phyloP scores from a whole-genome alignment of 352 stramenopile species.

The Globisporangium emineosum region DNA sequence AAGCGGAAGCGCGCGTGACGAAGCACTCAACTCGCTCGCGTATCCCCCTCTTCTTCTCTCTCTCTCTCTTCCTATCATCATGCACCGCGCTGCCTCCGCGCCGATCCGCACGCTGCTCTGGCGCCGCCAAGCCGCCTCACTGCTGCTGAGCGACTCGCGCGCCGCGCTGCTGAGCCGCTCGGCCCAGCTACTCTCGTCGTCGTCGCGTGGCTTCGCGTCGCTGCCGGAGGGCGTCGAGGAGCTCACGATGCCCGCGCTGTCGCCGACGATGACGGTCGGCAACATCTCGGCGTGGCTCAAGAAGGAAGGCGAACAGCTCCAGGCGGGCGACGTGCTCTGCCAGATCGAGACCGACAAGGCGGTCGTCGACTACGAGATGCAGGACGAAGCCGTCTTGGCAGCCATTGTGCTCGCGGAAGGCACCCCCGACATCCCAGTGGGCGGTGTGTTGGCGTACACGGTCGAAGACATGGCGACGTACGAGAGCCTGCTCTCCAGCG shows the following conservation, averaged over 20 bases:
- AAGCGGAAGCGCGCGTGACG: conserved; percentile 11
- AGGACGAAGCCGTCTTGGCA: conserved; percentile 95
- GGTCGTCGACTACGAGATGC: conserved; percentile 97
- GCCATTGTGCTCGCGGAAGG: conserved; percentile 92
- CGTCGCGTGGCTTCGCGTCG: conserved; percentile 39
- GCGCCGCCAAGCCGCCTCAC: conserved; percentile 11
- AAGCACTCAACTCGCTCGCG: neutral
- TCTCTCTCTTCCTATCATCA: neutral
- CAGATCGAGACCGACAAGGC: conserved; percentile 99
- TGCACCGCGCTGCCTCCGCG: conserved; percentile 12
- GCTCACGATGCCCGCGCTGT: conserved; percentile 94
- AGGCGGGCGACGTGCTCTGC: conserved; percentile 91
- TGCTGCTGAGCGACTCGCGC: conserved; percentile 14
- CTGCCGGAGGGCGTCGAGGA: conserved; percentile 71
- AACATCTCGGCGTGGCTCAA: conserved; percentile 94
- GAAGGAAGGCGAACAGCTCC: conserved; percentile 88
- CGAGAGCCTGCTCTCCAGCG: conserved; percentile 52
- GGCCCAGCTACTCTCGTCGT: conserved; percentile 13
- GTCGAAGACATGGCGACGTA: conserved; percentile 90
- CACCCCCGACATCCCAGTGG: conserved; percentile 88
- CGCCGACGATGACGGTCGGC: conserved; percentile 96
- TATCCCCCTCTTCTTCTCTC: neutral
- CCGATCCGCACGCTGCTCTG: conserved; percentile 18
- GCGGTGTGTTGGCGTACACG: conserved; percentile 92
- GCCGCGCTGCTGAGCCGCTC: conserved; percentile 15